phyloP scores from a whole-genome alignment of 352 stramenopile genomes.

The Pythium myriotylum region DNA sequence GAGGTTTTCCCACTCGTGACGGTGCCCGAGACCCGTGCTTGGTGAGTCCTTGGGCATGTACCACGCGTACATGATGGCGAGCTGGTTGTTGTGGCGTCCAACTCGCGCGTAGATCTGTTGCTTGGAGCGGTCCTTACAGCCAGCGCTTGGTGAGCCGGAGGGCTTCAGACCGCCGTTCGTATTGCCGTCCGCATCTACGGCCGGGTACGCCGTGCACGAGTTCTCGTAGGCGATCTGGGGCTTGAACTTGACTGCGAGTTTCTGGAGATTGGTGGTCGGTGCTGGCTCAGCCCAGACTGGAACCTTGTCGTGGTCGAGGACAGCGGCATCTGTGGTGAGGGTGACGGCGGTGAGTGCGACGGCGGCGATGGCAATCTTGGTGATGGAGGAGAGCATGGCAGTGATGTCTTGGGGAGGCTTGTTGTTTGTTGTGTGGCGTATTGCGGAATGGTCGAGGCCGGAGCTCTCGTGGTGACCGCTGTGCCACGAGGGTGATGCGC shows the following conservation, averaged over 20 bases:
- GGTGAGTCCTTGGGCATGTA: slow-evolving; percentile 49
- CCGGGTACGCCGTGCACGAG: slow-evolving; percentile 40
- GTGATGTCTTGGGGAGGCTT: no score
- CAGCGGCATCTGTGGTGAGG: slow-evolving; percentile 6
- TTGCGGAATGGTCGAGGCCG: no score
- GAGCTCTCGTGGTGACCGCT: no score
- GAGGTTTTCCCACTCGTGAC: slow-evolving; percentile 40
- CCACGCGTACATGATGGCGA: no score
- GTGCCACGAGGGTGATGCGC: no score
- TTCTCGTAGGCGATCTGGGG: slow-evolving; percentile 42
- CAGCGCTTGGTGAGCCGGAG: slow-evolving; percentile 25
- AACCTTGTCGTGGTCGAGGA: slow-evolving; percentile 30
- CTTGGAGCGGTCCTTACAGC: slow-evolving; percentile 23
- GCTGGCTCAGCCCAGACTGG: slow-evolving; percentile 29
- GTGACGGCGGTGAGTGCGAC: slow-evolving; percentile 16
- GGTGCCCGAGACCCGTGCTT: slow-evolving; percentile 35
- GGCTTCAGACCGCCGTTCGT: slow-evolving; percentile 36
- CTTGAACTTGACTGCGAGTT: no score
- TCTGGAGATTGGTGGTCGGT: slow-evolving; percentile 23
- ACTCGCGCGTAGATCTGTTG: no score
- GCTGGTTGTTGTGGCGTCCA: no score
- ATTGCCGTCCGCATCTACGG: slow-evolving; percentile 32
- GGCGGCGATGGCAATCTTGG: slow-evolving; percentile 4
- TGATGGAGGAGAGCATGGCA: slow-evolving; percentile 6
- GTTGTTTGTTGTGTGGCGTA: no score